Conservation (phyloP, 306 rosid species). For the Delonix regia region DNA sequence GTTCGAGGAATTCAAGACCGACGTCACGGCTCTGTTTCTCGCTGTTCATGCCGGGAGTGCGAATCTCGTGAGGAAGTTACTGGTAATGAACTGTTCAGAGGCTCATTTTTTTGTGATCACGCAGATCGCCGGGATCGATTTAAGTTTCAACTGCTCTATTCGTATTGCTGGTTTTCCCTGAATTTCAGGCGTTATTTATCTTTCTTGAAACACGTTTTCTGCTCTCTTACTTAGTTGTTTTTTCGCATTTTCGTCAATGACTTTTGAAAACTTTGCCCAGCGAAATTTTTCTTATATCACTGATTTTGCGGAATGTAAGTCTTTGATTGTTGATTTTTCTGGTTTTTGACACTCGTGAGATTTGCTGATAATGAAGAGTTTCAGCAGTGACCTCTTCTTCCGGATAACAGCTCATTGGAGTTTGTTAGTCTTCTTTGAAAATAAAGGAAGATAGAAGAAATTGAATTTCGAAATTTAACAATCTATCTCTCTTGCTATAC, state of each 20-base stretch:
- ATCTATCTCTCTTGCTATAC: neutral
- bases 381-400: neutral
- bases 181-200: neutral
- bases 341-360: neutral
- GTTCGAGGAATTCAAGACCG: constrained; percentile 75
- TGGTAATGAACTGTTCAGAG: constrained; percentile 50
- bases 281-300: neutral
- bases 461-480: constrained; percentile 15
- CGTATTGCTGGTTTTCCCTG: constrained; percentile 19
- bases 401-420: neutral
- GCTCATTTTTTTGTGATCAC: neutral
- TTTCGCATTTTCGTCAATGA: neutral
- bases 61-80: constrained; percentile 63
- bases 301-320: constrained; percentile 9
- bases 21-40: constrained; percentile 83
- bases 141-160: constrained; percentile 45
- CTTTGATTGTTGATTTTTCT: neutral
- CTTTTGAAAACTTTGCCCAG: neutral
- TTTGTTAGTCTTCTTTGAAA: constrained; percentile 3
- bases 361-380: neutral
- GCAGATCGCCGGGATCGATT: constrained; percentile 37
- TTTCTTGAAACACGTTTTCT: neutral
- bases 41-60: constrained; percentile 80
- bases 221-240: neutral
- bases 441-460: constrained; percentile 12